phyloP scores from a whole-genome alignment of 1,284 basidiomycete species.

The Trametes sp. region DNA sequence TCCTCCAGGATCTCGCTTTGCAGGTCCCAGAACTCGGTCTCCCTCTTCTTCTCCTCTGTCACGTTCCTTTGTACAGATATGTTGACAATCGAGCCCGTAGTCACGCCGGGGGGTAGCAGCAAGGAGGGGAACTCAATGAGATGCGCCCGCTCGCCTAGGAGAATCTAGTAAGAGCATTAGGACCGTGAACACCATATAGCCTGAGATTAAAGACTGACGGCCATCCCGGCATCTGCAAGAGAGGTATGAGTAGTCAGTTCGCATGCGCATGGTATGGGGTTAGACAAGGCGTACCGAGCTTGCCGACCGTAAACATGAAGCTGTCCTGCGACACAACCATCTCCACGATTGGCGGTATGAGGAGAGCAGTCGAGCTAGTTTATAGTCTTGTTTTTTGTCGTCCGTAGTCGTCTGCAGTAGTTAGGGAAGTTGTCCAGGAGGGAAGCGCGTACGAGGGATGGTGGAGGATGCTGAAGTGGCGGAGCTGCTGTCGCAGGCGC shows the following conservation, averaged over 20 bases:
- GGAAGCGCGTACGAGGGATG: too few species aligned
- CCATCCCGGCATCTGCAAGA: slow-evolving; percentile 79
- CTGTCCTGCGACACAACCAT: slow-evolving; percentile 53
- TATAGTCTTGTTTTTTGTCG: neutral
- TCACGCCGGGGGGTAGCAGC: slow-evolving; percentile 87
- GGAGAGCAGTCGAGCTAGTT: neutral
- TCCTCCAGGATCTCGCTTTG: slow-evolving; percentile 81
- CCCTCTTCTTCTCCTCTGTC: slow-evolving; percentile 81
- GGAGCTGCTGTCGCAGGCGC: too few species aligned
- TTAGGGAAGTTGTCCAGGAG: neutral
- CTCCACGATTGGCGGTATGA: slow-evolving; percentile 1
- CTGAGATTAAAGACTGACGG: slow-evolving; percentile 53
- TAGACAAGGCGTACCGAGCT: slow-evolving; percentile 59
- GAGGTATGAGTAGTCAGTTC: slow-evolving; percentile 1
- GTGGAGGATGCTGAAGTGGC: too few species aligned
- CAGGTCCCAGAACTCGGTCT: slow-evolving; percentile 82
- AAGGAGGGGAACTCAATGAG: slow-evolving; percentile 96
- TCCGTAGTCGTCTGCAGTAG: neutral
- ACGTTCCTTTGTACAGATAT: slow-evolving; percentile 91
- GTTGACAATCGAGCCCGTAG: slow-evolving; percentile 95
- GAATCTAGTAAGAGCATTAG: slow-evolving; percentile 61
- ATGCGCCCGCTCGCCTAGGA: slow-evolving; percentile 91
- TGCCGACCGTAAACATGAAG: slow-evolving; percentile 76
- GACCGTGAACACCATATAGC: neutral
- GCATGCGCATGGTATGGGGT: neutral